Base-by-base conservation (phyloP, 257 asterid species). In the Nicotiana undulata region DNA sequence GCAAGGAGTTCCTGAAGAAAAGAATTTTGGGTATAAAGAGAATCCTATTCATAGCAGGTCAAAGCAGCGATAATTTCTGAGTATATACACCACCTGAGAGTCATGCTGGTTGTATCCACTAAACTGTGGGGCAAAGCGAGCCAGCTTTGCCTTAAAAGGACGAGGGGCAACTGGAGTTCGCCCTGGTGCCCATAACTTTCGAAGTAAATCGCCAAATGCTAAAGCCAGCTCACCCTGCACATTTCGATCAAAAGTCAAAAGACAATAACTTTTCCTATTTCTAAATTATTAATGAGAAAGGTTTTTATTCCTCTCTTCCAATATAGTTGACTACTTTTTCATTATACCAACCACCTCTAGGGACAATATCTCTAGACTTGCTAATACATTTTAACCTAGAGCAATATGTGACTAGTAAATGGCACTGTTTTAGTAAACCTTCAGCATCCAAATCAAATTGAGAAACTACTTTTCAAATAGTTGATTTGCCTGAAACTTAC, bases 111-210 rank as follows among this genome's bases (percentile, higher is more conserved):
- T 90, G 87, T 96, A 91, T 83, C 99, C 99, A 89, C 97, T 94
- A 86, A 96, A 96, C 81, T 94, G 98, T n/a, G 99, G 99, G 59
- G 99, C 98, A 77, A 96, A 96, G 83, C 99, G 99, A 82, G 92
- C 92, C 80, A 96, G 94, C 90, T 96, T 96, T 75, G 93, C 83
- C 87, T 94, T 96, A 86, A 96, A 96, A 51, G 94, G 93, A 84
- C 97, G 90, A 58, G 99, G 99, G 77, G 98, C 93, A 84, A 96
- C 90, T 65, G 99, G 97, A 67, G 92, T 90, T 75, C 98, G 89
- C 66, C 98, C 97, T 37, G 99, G 98, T 65, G 95, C 94, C 99
- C 99, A 96, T 87, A 96, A 88, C 88, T 92, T 96, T 72, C 99
- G 90, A 59, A 96, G 97, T 81, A 96, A 89, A 74, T 96, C 99